Evolutionary conservation across 495 filamentous ascomycete species (phyloP).

Genomic region (Tuber umbilicatum): DNA sequence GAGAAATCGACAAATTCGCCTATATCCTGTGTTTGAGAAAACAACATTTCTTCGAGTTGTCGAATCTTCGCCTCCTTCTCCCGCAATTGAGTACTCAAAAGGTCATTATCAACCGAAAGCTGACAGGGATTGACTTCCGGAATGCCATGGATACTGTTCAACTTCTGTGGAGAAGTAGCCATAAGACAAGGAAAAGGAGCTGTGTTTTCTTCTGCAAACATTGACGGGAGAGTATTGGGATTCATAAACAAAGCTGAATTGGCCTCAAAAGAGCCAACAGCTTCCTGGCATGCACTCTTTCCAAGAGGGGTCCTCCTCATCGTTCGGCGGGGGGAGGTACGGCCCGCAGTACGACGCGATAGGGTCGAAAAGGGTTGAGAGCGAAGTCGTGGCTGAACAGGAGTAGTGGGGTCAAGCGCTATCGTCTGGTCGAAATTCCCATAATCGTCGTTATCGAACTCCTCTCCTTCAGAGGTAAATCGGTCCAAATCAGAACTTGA

Average conservation of each 20-base stretch:
- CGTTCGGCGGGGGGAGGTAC: conserved; percentile 27
- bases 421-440: conserved; percentile 26
- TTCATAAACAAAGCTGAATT: conserved; percentile 25
- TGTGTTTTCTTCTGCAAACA: conserved; percentile 39
- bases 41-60: conserved; percentile 31
- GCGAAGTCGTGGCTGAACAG: conserved; percentile 32
- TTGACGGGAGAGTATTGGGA: conserved; percentile 28
- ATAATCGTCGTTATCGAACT: conserved; percentile 20
- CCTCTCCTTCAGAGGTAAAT: conserved; percentile 12
- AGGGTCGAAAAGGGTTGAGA: conserved; percentile 16
- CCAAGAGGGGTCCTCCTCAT: conserved; percentile 21
- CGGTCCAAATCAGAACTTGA: conserved; percentile 29
- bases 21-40: conserved; percentile 27
- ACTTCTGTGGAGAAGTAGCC: conserved; percentile 37
- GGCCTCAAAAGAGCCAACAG: conserved; percentile 19
- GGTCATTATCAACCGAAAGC: conserved; percentile 29
- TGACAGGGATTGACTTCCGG: conserved; percentile 23
- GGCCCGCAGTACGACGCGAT: conserved; percentile 14
- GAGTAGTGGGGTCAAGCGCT: conserved; percentile 26
- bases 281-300: conserved; percentile 24
- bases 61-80: conserved; percentile 38
- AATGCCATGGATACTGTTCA: conserved; percentile 35
- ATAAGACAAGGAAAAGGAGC: conserved; percentile 38
- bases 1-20: conserved; percentile 41
- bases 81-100: conserved; percentile 31